These are phyloP conservation scores for Globisporangium alternatum DNA, from an alignment of 352 stramenopile species.

Conservation along the genomic window DNA sequence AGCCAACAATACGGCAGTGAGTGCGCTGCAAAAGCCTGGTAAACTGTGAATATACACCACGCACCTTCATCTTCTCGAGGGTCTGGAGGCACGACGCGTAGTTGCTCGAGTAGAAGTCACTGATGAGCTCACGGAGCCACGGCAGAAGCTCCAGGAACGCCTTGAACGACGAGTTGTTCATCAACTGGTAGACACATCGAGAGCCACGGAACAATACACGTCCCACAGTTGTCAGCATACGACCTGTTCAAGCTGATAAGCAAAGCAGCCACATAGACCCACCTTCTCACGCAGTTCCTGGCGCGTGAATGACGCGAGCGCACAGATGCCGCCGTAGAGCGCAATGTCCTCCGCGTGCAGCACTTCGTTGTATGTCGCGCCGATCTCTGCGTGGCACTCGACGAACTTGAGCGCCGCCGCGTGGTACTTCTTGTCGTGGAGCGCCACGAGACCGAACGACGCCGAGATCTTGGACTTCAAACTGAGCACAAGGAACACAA, in stretches of 20 bases:
- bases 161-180: constrained; percentile 88
- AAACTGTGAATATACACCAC: not conserved
- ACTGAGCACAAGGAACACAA: constrained; percentile 20
- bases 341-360: constrained; percentile 86
- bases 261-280: not conserved
- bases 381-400: constrained; percentile 78
- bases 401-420: constrained; percentile 77
- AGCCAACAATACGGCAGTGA: not conserved
- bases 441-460: constrained; percentile 71
- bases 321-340: constrained; percentile 83
- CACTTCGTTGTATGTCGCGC: constrained; percentile 78
- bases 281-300: constrained; percentile 79
- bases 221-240: not conserved
- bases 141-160: constrained; percentile 85
- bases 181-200: constrained; percentile 36
- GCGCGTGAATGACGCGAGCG: constrained; percentile 81
- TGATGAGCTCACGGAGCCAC: constrained; percentile 85
- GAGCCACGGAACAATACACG: not conserved
- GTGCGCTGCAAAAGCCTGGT: no score
- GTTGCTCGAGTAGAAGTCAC: constrained; percentile 86
- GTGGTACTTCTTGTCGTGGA: constrained; percentile 83
- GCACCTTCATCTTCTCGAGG: constrained; percentile 74
- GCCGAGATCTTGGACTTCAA: constrained; percentile 82
- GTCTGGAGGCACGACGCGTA: constrained; percentile 79
- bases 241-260: not conserved